phyloP scores from a whole-genome alignment of 805 yeast species.

The Lachancea fermentati region DNA sequence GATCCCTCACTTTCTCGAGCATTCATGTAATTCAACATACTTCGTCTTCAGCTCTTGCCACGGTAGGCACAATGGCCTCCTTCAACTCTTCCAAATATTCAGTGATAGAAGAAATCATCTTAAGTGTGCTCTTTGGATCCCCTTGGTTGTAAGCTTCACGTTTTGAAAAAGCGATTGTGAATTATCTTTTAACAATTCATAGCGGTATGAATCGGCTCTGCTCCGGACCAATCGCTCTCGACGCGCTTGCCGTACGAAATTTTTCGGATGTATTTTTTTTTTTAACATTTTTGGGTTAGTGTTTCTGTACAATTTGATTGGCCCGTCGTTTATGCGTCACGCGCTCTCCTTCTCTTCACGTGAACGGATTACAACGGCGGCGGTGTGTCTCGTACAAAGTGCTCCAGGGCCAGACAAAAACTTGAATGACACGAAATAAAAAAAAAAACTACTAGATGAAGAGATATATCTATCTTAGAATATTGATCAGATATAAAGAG shows the following conservation, averaged over 20 bases:
- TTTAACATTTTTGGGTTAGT: neutral
- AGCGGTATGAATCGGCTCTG: neutral
- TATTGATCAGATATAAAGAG: too few relatives aligned
- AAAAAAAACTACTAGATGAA: too few relatives aligned
- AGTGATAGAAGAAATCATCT: conserved; percentile 35
- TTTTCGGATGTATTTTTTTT: conserved; percentile 2
- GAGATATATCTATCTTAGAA: too few relatives aligned
- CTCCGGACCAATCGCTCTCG: neutral
- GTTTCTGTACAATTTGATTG: conserved; percentile 7
- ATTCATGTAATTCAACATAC: conserved; percentile 7
- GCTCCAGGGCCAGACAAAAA: too few relatives aligned
- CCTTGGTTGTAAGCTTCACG: neutral
- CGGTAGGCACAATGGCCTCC: conserved; percentile 72
- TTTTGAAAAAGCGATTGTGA: neutral
- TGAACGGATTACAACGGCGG: too few relatives aligned
- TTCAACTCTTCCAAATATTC: conserved; percentile 56
- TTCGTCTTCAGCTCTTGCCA: conserved; percentile 70
- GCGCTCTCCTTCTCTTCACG: too few relatives aligned
- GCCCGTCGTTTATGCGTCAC: conserved; percentile 4
- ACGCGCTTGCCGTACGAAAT: conserved; percentile 2
- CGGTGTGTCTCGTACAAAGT: too few relatives aligned
- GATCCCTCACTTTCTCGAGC: too few relatives aligned
- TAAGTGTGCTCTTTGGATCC: conserved; percentile 1
- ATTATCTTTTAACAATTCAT: neutral
- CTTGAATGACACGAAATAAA: too few relatives aligned